Evolutionary conservation across 495 filamentous ascomycete genomes (phyloP).

Genomic region (Penicillium turbatum): DNA sequence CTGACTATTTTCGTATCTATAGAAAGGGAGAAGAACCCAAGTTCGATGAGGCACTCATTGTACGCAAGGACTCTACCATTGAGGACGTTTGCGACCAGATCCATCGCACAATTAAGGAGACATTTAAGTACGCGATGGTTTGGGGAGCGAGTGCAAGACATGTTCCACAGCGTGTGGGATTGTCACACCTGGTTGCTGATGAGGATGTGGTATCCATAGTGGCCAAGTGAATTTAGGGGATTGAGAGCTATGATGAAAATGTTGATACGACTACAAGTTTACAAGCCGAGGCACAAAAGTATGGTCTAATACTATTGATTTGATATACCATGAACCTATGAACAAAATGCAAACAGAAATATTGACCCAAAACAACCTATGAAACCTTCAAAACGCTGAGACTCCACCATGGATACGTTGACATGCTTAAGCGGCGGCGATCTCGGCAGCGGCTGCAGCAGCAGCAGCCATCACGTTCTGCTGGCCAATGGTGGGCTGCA

Average conservation of each 20-base stretch:
- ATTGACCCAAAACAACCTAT: constrained; percentile 8
- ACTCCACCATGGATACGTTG: constrained; percentile 11
- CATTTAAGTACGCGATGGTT: constrained; percentile 97
- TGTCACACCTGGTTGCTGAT: constrained; percentile 82
- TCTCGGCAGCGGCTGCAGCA: constrained; percentile 39
- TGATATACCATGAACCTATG: constrained; percentile 16
- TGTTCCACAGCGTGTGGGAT: constrained; percentile 87
- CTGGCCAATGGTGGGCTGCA: constrained; percentile 61
- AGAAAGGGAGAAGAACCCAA: constrained; percentile 86
- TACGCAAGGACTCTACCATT: constrained; percentile 78
- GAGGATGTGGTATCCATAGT: constrained; percentile 98
- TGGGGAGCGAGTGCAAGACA: constrained; percentile 97
- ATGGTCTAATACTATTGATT: constrained; percentile 9
- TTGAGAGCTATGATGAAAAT: constrained; percentile 9
- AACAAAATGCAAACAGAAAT: constrained; percentile 13
- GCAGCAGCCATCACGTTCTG: constrained; percentile 46
- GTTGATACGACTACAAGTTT: constrained; percentile 7
- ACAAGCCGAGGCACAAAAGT: background rate
- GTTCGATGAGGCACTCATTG: constrained; percentile 91
- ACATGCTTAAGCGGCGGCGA: constrained; percentile 27
- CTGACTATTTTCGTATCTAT: constrained; percentile 10
- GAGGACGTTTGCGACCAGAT: constrained; percentile 98
- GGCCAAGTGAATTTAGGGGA: constrained; percentile 29
- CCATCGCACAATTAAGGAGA: constrained; percentile 92
- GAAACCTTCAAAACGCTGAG: constrained; percentile 13